Evolutionary conservation across 2,329 filamentous ascomycete genomes (phyloP).

Genomic region (Cadophora luteo-olivacea): DNA sequence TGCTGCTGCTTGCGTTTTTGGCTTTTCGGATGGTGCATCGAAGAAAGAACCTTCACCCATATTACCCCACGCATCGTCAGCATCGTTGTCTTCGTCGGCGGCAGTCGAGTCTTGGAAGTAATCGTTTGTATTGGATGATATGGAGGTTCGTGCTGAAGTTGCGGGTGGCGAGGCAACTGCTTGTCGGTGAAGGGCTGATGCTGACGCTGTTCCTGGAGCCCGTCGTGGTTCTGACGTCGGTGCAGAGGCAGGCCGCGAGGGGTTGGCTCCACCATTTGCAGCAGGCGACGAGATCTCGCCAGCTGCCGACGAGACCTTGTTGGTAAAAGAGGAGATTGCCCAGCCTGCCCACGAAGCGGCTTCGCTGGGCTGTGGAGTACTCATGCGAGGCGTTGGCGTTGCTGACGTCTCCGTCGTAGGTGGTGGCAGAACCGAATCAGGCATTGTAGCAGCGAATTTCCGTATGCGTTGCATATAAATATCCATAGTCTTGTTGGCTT

Average conservation of each 20-base stretch:
- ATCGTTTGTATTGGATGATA: conserved; percentile 53
- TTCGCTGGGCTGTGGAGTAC: conserved; percentile 73
- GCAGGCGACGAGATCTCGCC: conserved; percentile 76
- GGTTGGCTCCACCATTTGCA: conserved; percentile 52
- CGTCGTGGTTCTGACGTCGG: conserved; percentile 48
- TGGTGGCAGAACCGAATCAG: conserved; percentile 79
- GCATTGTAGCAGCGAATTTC: conserved; percentile 78
- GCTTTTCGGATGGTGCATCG: conserved; percentile 40
- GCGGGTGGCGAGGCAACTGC: conserved; percentile 59
- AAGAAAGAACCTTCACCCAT: conserved; percentile 61
- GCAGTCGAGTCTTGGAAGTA: conserved; percentile 64
- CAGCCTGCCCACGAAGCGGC: conserved; percentile 86
- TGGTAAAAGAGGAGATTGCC: conserved; percentile 98
- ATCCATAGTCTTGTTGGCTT: conserved; percentile 88
- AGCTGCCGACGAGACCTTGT: conserved; percentile 83
- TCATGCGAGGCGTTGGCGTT: conserved; percentile 71
- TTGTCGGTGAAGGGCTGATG: conserved; percentile 66
- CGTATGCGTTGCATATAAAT: conserved; percentile 82
- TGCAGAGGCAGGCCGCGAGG: conserved; percentile 50
- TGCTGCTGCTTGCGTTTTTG: conserved; percentile 45
- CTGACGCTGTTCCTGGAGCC: conserved; percentile 54
- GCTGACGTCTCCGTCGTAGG: conserved; percentile 55
- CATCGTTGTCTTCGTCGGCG: conserved; percentile 71
- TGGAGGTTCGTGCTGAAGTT: conserved; percentile 53
- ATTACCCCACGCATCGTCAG: conserved; percentile 68